Evolutionary conservation across 2,329 filamentous ascomycete genomes (phyloP).

Genomic region (Amauroascus verrucosus): DNA sequence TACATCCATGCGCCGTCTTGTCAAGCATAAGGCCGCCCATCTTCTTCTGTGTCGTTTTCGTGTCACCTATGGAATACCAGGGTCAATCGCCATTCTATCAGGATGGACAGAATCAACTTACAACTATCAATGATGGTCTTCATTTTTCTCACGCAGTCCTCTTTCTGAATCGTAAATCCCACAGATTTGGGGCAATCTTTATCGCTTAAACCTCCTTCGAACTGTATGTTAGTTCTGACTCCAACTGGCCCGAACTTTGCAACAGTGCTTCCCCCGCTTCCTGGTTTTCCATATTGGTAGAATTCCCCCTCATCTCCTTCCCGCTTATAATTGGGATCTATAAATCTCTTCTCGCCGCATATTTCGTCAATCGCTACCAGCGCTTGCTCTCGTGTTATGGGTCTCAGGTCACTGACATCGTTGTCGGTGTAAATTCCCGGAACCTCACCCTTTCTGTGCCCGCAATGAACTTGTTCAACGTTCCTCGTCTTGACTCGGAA

Average conservation of each 20-base stretch:
- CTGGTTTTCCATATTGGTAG: not conserved
- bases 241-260: not conserved
- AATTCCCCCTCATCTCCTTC: not conserved
- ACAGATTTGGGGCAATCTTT: not conserved
- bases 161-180: not conserved
- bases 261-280: not conserved
- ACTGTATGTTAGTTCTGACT: not conserved
- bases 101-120: not conserved
- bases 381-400: not conserved
- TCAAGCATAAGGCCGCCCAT: not conserved
- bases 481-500: slow-evolving; percentile 8
- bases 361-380: not conserved
- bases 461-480: not conserved
- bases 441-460: not conserved
- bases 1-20: slow-evolving; percentile 7
- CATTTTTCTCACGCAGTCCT: slow-evolving; percentile 6
- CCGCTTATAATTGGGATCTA: not conserved
- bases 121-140: not conserved
- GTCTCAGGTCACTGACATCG: not conserved
- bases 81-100: not conserved
- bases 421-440: not conserved
- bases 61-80: not conserved
- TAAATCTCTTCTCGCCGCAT: not conserved
- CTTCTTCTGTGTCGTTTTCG: not conserved
- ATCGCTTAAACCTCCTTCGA: not conserved